Base-by-base conservation (phyloP, 345 rosid genomes). In the Isatis tinctoria region DNA sequence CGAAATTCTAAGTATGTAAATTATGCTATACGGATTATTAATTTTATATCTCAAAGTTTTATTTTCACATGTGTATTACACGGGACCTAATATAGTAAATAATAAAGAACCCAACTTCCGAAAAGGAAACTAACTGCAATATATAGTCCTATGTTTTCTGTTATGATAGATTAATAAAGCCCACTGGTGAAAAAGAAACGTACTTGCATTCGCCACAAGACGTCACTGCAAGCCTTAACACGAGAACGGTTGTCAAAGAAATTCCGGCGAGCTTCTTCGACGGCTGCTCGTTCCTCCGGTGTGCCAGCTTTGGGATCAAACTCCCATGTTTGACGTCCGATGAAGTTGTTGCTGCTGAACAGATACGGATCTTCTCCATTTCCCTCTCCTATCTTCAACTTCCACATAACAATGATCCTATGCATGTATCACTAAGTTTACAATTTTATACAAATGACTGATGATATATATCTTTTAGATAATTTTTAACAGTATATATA, bases 181-280 rank as follows among this genome's bases (percentile, higher is more conserved):
- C n/a, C 26, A 3, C 24, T 37, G 0, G 40, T 17, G 33, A 3
- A 51, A 32, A 32, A n/a, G 11, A 17, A 17, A 60, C 70, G 52
- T 57, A 85, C 88, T 81, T 85, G 84, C 74, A 77, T 45, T 5
- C 84, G 83, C 85, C 84, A 82, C n/a, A 83, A 61, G 37, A 85
- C 83, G 26, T 85, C 88, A 14, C 80, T 72, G 27, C 77, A 51
- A 7, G 79, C 75, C 69, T 77, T 77, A 39, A 81, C 82, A 9
- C 51, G 78, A 33, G 14, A 48, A 13, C 82, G 85, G 57, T 78
- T 78, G 0, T 47, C 45, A 45, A 61, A 33, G 47, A 62, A 85
- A 22, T 24, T 56, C 24, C 52, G 81, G 28, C 88, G 88, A 80
- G 88, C 82, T 20, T 79, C 79, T 44, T 77, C 79, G 0, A 81